Conservation (phyloP, 805 yeast genomes). For the Yarrowia yakushimensis region DNA sequence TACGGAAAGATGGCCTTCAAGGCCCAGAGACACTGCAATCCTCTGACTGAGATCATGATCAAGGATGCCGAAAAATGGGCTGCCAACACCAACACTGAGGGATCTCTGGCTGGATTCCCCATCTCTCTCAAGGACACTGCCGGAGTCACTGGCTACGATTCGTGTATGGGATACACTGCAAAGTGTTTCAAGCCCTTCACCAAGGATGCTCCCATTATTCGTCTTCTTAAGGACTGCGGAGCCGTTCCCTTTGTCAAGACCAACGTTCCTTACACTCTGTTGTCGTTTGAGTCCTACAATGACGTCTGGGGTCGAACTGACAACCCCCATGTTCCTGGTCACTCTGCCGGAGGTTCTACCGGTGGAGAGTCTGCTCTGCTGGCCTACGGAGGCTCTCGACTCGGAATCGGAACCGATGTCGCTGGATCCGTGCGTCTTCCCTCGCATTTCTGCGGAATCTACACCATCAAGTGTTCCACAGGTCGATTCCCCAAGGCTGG, state of each 20-base stretch:
- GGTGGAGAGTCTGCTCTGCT: conserved; percentile 52
- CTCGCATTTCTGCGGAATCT: conserved; percentile 51
- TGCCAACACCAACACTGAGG: conserved; percentile 49
- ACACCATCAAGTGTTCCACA: conserved; percentile 50
- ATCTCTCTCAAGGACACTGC: conserved; percentile 60
- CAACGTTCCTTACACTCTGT: conserved; percentile 53
- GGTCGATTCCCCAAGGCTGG: conserved; percentile 48
- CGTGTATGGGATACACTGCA: conserved; percentile 50
- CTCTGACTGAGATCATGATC: conserved; percentile 59
- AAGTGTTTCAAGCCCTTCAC: conserved; percentile 42
- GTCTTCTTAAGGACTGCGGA: conserved; percentile 48
- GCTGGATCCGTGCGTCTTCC: conserved; percentile 58
- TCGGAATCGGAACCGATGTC: conserved; percentile 56
- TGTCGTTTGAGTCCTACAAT: conserved; percentile 55
- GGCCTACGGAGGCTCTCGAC: conserved; percentile 47
- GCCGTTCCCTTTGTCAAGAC: conserved; percentile 57
- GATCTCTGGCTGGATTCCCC: conserved; percentile 63
- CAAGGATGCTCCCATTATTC: conserved; percentile 43
- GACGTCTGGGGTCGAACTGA: conserved; percentile 51
- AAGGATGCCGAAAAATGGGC: conserved; percentile 66
- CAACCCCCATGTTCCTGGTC: conserved; percentile 48
- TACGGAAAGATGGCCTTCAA: conserved; percentile 62
- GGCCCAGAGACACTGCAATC: conserved; percentile 56
- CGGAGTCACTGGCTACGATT: conserved; percentile 48
- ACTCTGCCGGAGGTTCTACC: conserved; percentile 53